Percentiles rank a stretch among this genome's conserved stretches.
These are phyloP conservation scores for Stromatinia cepivora DNA, from an alignment of 2,329 filamentous ascomycete species.

Conservation along the genomic window DNA sequence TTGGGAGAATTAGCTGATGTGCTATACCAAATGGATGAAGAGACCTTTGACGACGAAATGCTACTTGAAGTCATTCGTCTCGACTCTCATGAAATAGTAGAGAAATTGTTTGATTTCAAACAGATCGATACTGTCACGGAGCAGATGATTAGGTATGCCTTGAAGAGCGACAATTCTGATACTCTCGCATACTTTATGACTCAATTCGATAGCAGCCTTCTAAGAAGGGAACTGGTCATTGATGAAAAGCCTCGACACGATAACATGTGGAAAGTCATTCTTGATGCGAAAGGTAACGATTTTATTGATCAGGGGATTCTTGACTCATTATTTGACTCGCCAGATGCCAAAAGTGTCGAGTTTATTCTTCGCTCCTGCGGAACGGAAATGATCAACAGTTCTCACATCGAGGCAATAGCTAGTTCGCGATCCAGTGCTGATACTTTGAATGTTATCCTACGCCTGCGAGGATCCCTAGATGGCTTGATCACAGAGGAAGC, in stretches of 20 bases:
- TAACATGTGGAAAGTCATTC: background rate
- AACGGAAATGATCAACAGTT: background rate
- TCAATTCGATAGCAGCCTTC: background rate
- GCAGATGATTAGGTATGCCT: background rate
- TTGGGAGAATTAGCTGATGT: background rate
- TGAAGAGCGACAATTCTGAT: accelerated
- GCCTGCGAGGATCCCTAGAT: background rate
- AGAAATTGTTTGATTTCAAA: background rate
- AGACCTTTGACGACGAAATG: background rate
- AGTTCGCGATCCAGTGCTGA: background rate
- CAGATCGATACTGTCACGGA: background rate
- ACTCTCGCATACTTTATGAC: background rate
- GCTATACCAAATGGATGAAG: background rate
- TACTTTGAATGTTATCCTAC: background rate
- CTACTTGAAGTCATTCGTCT: background rate
- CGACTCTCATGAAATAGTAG: background rate
- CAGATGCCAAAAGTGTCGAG: background rate
- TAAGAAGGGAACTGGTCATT: background rate
- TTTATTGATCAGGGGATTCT: background rate
- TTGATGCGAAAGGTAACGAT: background rate
- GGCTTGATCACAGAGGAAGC: background rate
- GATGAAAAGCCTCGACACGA: background rate
- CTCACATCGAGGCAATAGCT: background rate
- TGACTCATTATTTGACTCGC: background rate
- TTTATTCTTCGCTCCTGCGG: background rate